Base-by-base conservation (phyloP, 768 basidiomycete species). In the Hericium rajendrae region DNA sequence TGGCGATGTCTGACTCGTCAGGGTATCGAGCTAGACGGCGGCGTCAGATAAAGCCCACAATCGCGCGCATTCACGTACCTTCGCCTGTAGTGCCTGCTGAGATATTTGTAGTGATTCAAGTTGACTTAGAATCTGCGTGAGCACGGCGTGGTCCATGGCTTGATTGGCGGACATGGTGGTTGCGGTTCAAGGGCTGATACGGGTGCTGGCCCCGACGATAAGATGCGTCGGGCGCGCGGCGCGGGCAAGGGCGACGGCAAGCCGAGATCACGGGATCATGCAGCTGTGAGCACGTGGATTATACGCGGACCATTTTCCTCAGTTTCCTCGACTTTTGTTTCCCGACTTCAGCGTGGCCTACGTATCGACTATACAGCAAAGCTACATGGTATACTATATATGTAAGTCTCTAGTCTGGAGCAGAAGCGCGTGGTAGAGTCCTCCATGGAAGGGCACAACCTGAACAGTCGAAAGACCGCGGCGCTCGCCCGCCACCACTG, bases 1-100 rank as follows among this genome's bases (percentile, higher is more conserved):
- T 43, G 63, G 61, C 58, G 66, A 68, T 18, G 55, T 54, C 8
- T 64, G 55, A 22, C 66, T 62, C 2, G 74, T 69, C 18, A 82
- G 60, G 0, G 74, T 69, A 67, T 87, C 84, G 13, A 87, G 65
- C 86, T 86, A 57, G 11, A 58, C 41, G 26, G 46, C 46, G 6
- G 24, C 26, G 38, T 38, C 20, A 46, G 24, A n/a, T 26, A n/a
- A 28, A 56, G 48, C 53, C 48, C n/a, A 32, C 26, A 41, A 41
- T 49, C 22, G 46, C 54, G 15, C 38, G 43, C 43, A 55, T 8
- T 24, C n/a, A 41, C 66, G 43, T 62, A 91, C 89, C 78, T 93
- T 89, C 22, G 86, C 83, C 62, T 90, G 86, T 65, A 92, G 74
- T 0, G 82, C 77, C 69, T 90, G 86, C 67, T 92, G 88, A 51